Percentiles rank a stretch among this genome's conserved stretches.
These are phyloP conservation scores for Erythrobasidium hasegawianum DNA, from an alignment of 1,284 basidiomycete genomes.

Conservation along the genomic window DNA sequence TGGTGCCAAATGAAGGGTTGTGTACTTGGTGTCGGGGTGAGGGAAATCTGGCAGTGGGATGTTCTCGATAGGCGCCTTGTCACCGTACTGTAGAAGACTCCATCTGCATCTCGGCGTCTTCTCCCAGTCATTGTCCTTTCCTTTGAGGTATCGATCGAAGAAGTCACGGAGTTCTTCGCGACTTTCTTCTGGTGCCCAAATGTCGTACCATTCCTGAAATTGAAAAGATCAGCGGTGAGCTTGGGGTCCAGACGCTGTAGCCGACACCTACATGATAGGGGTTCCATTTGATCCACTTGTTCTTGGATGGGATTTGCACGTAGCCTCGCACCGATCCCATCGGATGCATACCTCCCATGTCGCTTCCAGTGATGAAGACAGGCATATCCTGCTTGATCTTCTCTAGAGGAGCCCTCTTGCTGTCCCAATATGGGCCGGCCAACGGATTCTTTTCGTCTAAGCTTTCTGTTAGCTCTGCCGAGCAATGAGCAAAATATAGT, in stretches of 20 bases:
- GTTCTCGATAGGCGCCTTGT: conserved; percentile 25
- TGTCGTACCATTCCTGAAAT: conserved; percentile 34
- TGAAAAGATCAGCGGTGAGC: neutral
- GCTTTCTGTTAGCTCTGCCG: no score
- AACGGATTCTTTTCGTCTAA: conserved; percentile 3
- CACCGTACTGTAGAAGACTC: conserved; percentile 32
- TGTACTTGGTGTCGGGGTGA: conserved; percentile 6
- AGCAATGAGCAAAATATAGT: no score
- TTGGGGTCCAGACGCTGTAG: no score
- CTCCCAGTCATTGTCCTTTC: conserved; percentile 42
- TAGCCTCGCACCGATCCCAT: conserved; percentile 35
- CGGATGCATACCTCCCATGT: no score
- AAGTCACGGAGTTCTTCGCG: conserved; percentile 40
- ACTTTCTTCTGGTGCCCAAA: conserved; percentile 30
- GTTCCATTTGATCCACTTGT: conserved; percentile 34
- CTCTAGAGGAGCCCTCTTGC: conserved; percentile 11
- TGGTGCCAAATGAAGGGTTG: neutral
- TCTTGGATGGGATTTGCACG: conserved; percentile 33
- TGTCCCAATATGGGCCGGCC: conserved; percentile 19
- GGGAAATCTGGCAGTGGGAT: conserved; percentile 2
- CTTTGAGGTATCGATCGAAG: conserved; percentile 43
- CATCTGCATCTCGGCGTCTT: conserved; percentile 36
- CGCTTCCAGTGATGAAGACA: conserved; percentile 5
- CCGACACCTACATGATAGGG: no score
- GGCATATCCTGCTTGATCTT: conserved; percentile 12